Evolutionary conservation across 805 yeast species (phyloP).

Genomic region (Candida manassasensis): DNA sequence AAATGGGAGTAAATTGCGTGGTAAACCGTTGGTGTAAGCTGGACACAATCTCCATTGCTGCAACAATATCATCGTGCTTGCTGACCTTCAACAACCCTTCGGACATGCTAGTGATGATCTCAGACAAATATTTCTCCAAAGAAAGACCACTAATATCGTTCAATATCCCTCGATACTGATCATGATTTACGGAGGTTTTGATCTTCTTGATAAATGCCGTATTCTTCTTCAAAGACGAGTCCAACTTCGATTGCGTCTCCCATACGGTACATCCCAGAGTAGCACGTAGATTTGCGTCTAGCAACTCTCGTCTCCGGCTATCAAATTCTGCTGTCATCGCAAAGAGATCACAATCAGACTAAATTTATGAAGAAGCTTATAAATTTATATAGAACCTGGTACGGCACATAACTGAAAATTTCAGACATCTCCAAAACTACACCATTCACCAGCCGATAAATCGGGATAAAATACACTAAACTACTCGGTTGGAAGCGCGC

Average conservation of each 20-base stretch:
- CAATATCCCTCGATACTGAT: constrained; percentile 42
- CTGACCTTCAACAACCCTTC: constrained; percentile 57
- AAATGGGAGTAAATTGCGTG: constrained; percentile 44
- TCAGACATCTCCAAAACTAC: too few species aligned
- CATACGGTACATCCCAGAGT: constrained; percentile 45
- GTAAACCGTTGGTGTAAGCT: constrained; percentile 75
- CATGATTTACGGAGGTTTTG: constrained; percentile 51
- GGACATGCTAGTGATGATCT: constrained; percentile 54
- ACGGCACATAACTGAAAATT: too few species aligned
- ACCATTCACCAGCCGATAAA: too few species aligned
- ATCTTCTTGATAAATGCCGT: constrained; percentile 73
- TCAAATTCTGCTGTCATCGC: constrained; percentile 15
- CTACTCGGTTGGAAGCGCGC: too few species aligned
- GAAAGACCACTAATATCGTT: constrained; percentile 61
- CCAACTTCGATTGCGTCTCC: constrained; percentile 37
- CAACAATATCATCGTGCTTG: constrained; percentile 52
- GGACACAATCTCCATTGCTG: constrained; percentile 64
- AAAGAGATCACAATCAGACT: too few species aligned
- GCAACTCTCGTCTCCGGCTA: constrained; percentile 12
- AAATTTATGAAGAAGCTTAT: too few species aligned
- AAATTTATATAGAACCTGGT: too few species aligned
- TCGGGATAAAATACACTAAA: too few species aligned
- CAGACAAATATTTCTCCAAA: constrained; percentile 70
- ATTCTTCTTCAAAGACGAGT: constrained; percentile 77
- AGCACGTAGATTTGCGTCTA: constrained; percentile 42